Percentiles rank a stretch among this genome's conserved stretches.
Conservation (phyloP, 202 grass and related monocot genomes). For the Hordeum pubiflorum region DNA sequence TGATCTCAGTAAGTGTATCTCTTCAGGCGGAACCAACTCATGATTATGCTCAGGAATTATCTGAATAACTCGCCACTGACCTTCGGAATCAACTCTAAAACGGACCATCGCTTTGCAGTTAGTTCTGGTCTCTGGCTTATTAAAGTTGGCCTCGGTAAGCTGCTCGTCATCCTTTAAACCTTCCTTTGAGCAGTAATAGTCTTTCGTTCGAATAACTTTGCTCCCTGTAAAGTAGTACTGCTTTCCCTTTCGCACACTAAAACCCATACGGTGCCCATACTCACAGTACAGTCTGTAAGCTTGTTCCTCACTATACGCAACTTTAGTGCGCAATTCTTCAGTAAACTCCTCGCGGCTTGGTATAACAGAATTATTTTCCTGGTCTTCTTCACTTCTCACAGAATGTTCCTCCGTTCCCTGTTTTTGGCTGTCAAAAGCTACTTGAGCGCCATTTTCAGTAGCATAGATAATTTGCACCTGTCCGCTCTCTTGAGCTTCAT, state of each 20-base stretch:
- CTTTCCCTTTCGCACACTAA: conserved; percentile 77
- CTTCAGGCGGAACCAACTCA: conserved; percentile 49
- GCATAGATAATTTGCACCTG: conserved; percentile 38
- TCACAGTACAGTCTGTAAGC: conserved; percentile 84
- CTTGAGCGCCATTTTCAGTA: conserved; percentile 30
- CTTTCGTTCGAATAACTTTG: conserved; percentile 73
- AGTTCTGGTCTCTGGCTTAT: conserved; percentile 67
- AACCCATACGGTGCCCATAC: conserved; percentile 74
- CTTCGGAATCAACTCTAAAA: conserved; percentile 67
- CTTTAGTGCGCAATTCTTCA: conserved; percentile 58
- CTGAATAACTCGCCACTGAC: conserved; percentile 67
- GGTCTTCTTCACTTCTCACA: conserved; percentile 32
- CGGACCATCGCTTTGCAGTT: conserved; percentile 90
- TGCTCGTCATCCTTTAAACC: conserved; percentile 75
- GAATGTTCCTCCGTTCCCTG: conserved; percentile 19
- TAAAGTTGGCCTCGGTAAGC: conserved; percentile 68
- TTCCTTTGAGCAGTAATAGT: conserved; percentile 94
- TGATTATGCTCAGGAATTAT: conserved; percentile 75
- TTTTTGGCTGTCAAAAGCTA: conserved; percentile 21
- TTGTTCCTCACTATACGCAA: conserved; percentile 70
- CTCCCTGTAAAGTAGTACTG: conserved; percentile 87
- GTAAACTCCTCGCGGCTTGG: conserved; percentile 57
- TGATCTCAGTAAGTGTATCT: conserved; percentile 65
- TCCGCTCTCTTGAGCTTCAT: conserved; percentile 36
- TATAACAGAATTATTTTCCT: conserved; percentile 34